Base-by-base conservation (phyloP, 257 asterid genomes). In the Solanum tarijense region DNA sequence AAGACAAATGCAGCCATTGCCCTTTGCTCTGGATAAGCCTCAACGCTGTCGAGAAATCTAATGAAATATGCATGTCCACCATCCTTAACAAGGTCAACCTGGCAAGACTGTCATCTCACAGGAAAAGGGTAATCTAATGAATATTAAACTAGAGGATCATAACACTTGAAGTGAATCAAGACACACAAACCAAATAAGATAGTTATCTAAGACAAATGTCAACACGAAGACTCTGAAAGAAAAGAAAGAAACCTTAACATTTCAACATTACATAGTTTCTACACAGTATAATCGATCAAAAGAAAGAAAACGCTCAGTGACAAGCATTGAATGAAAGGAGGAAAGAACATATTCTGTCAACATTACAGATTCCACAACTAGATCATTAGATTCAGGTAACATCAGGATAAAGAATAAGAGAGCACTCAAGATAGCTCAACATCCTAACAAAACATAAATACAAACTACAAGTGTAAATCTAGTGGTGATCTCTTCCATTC, bases 1-100 rank as follows among this genome's bases (percentile, higher is more conserved):
- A 97, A 91, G 62, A 95, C 99, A 93, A 96, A 96, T 79, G 99
- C 98, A 92, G 99, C 98, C 99, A 97, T 97, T 68, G 99, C 99
- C 74, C 99, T 96, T 91, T 97, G 99, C 90, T 97, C 99, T 11
- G 99, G 99, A 87, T 92, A 96, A 81, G 98, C 99, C 85, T 97
- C 99, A 83, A 93, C 91, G 85, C 98, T 95, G 84, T 96, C 98
- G 12, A 97, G 98, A 92, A 96, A 97, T 90, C 92, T 93, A 89
- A 96, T 95, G 92, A 97, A 97, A 90, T 97, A 97, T 62, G 90
- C 83, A 83, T 97, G 99, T 34, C 99, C 99, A 29, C 94, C 94
- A 91, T 97, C 99, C 95, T 97, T 97, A 90, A 97, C 99, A 71
- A 97, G 98, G 93, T 97, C 99, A 88, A 94, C 98, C 96, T 97